These are phyloP conservation scores for Knoxdaviesia capensis DNA, from an alignment of 2,329 filamentous ascomycete species.

Conservation along the genomic window DNA sequence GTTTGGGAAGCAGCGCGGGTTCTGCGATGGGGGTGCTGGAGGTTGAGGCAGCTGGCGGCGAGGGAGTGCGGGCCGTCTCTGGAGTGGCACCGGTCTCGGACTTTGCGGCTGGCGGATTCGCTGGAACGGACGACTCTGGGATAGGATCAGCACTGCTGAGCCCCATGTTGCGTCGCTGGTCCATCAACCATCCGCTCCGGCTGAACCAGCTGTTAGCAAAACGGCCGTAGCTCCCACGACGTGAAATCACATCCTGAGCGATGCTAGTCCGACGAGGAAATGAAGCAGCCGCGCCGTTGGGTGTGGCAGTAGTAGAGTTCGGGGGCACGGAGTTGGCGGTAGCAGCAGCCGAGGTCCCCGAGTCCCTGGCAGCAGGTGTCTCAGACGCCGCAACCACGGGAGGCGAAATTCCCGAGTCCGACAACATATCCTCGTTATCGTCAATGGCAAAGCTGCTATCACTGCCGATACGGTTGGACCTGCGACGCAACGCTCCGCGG, in stretches of 20 bases:
- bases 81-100: constrained; percentile 6
- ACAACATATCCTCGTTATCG: no score
- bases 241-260: constrained; percentile 72
- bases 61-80: constrained; percentile 10
- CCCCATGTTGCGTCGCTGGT: constrained; percentile 49
- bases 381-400: no score
- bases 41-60: neutral
- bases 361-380: no score
- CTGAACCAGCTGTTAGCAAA: constrained; percentile 91
- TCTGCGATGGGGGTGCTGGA: constrained; percentile 4
- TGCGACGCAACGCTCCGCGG: no score
- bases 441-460: no score
- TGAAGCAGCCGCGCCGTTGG: no score
- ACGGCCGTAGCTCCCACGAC: constrained; percentile 64
- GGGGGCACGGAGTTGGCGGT: no score
- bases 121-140: neutral
- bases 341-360: no score
- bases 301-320: no score
- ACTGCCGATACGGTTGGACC: no score
- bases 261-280: constrained; percentile 33
- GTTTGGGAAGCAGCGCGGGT: constrained; percentile 51
- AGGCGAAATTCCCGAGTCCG: no score
- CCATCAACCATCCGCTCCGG: constrained; percentile 57
- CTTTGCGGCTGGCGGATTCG: constrained; percentile 4
- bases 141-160: constrained; percentile 26